phyloP scores from a whole-genome alignment of 345 rosid species.

The Erysimum cheiranthoides region DNA sequence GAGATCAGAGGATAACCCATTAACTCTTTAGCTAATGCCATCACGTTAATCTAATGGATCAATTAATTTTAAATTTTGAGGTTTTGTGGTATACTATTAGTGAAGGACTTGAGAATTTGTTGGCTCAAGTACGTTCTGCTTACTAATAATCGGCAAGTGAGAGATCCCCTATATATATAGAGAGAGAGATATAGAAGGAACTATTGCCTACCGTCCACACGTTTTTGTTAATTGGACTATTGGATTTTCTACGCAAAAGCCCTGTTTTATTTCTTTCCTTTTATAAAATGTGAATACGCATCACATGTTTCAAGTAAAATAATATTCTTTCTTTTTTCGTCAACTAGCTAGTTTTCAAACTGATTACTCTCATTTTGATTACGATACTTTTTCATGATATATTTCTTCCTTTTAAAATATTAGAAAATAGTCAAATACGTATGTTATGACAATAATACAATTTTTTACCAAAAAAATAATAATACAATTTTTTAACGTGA shows the following conservation, averaged over 20 bases:
- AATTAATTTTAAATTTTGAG: neutral
- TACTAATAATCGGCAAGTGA: neutral
- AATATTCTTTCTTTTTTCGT: neutral
- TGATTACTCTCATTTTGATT: slow-evolving; percentile 16
- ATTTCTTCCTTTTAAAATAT: neutral
- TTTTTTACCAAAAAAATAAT: neutral
- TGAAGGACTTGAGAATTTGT: slow-evolving; percentile 5
- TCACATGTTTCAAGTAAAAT: slow-evolving; percentile 11
- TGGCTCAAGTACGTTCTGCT: neutral
- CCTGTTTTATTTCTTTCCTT: slow-evolving; percentile 15
- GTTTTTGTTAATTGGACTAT: slow-evolving; percentile 55
- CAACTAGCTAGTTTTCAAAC: slow-evolving; percentile 21
- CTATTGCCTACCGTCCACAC: slow-evolving; percentile 75
- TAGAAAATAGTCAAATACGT: slow-evolving; percentile 19
- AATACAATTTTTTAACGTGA: slow-evolving; percentile 13
- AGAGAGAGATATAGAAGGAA: neutral
- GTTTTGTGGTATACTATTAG: slow-evolving; percentile 6
- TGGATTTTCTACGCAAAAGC: slow-evolving; percentile 4
- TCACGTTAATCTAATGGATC: slow-evolving; percentile 5
- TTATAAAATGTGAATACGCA: slow-evolving; percentile 21
- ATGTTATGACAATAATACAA: neutral
- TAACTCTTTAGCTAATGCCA: slow-evolving; percentile 75
- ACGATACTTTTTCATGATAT: neutral
- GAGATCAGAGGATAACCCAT: slow-evolving; percentile 54
- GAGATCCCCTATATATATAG: too few species aligned